phyloP scores from a whole-genome alignment of 306 rosid genomes.

The Quercus mongolica region DNA sequence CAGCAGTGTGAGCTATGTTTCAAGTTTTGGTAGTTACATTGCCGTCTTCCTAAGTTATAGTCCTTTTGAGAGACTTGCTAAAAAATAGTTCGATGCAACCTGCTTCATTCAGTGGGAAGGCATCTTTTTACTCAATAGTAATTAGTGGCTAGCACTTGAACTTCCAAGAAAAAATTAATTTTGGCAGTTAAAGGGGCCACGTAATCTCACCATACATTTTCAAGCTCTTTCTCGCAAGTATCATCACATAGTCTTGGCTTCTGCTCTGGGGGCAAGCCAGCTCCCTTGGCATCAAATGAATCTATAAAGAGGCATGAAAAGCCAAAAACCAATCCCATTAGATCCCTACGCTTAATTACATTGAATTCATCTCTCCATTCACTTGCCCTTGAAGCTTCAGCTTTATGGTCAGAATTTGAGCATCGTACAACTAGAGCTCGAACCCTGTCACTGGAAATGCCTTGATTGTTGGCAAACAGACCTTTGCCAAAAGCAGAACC shows the following conservation, averaged over 20 bases:
- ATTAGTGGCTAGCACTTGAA: too few relatives aligned
- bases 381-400: slow-evolving; percentile 25
- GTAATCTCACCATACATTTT: slow-evolving; percentile 95
- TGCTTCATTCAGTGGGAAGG: too few relatives aligned
- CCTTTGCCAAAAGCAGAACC: slow-evolving; percentile 43
- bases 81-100: too few relatives aligned
- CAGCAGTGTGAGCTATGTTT: too few relatives aligned
- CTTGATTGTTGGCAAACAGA: slow-evolving; percentile 23
- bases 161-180: too few relatives aligned
- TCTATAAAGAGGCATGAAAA: slow-evolving; percentile 44
- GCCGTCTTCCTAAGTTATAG: neutral
- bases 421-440: slow-evolving; percentile 20
- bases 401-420: slow-evolving; percentile 26
- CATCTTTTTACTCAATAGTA: too few relatives aligned
- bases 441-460: slow-evolving; percentile 34
- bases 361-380: slow-evolving; percentile 28
- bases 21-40: neutral
- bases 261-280: slow-evolving; percentile 91
- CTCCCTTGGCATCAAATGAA: slow-evolving; percentile 56
- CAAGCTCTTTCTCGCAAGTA: slow-evolving; percentile 84
- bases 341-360: slow-evolving; percentile 53
- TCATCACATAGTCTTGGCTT: slow-evolving; percentile 78
- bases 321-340: slow-evolving; percentile 65
- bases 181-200: too few relatives aligned
- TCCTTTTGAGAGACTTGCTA: neutral